Base-by-base conservation (phyloP, 2,329 filamentous ascomycete genomes). In the Pezicula carpinea region DNA sequence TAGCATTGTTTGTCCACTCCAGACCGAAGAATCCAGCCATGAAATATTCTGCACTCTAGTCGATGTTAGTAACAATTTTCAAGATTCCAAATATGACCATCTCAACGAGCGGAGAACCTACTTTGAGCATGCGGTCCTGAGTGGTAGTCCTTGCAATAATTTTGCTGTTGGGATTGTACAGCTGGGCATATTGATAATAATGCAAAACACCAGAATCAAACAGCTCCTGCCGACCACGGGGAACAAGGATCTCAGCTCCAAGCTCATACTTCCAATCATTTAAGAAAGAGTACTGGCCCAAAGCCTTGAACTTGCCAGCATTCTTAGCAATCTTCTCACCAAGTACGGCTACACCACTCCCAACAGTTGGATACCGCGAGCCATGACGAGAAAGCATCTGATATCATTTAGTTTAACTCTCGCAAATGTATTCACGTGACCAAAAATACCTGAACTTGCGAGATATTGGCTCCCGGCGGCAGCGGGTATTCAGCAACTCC, bases 11-110 rank as follows among this genome's bases (percentile, higher is more conserved):
- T 1, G 80, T 75, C 85, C 85, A 90, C 39, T 84, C 77, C 0
- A 89, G 73, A 0, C 86, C 86, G 59, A 90, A 90, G 69, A 90
- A 90, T 0, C 87, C 87, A 5, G 85, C 83, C 60, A 89, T 68
- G 66, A 89, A 90, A 64, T 90, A 85, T 64, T 90, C 85, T 3
- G 85, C 85, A 36, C 56, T 33, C 60, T 63, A 23, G n/a, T 26
- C 11, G 6, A 13, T 23, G 39, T 56, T 23, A 53, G 33, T 47
- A 10, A 17, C 29, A 7, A 13, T 33, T 8, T 31, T 13, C 23
- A 11, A 35, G 22, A 35, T 31, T 21, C 13, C 19, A 8, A 21
- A 35, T 14, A 36, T 31, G 19, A 19, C n/a, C 13, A 14, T 13
- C 26, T 10, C 13, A 29, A 34, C 41, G 38, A 14, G 19, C 15